These are phyloP conservation scores for Rossbeevera mucosa DNA, from an alignment of 768 basidiomycete genomes.

Conservation along the genomic window DNA sequence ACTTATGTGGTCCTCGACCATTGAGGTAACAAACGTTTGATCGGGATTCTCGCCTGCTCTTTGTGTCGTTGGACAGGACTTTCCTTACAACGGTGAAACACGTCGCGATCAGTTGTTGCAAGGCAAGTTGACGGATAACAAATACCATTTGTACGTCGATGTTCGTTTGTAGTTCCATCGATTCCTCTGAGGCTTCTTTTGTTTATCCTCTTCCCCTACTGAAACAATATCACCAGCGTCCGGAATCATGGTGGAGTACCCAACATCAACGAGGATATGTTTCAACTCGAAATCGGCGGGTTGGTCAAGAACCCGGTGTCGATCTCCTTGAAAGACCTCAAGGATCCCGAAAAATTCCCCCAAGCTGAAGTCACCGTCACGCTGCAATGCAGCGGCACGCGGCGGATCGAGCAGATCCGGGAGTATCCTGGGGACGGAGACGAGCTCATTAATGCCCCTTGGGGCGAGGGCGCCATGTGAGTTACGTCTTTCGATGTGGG, in stretches of 20 bases:
- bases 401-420: slow-evolving; percentile 48
- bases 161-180: neutral
- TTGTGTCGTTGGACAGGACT: slow-evolving; percentile 28
- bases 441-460: slow-evolving; percentile 49
- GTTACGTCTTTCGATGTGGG: slow-evolving; percentile 17
- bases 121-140: slow-evolving; percentile 46
- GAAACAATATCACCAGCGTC: slow-evolving; percentile 29
- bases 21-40: neutral
- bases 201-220: neutral
- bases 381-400: slow-evolving; percentile 51
- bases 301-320: slow-evolving; percentile 44
- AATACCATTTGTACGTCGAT: slow-evolving; percentile 42
- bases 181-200: neutral
- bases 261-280: slow-evolving; percentile 42
- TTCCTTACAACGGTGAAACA: slow-evolving; percentile 56
- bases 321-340: slow-evolving; percentile 43
- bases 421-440: slow-evolving; percentile 54
- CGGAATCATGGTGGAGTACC: slow-evolving; percentile 54
- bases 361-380: slow-evolving; percentile 49
- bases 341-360: slow-evolving; percentile 32
- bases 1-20: neutral
- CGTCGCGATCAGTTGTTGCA: slow-evolving; percentile 38
- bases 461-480: slow-evolving; percentile 49
- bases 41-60: neutral
- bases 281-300: slow-evolving; percentile 49